Base-by-base conservation (phyloP, 108 stramenopile genomes). In the Nitzschia palea region DNA sequence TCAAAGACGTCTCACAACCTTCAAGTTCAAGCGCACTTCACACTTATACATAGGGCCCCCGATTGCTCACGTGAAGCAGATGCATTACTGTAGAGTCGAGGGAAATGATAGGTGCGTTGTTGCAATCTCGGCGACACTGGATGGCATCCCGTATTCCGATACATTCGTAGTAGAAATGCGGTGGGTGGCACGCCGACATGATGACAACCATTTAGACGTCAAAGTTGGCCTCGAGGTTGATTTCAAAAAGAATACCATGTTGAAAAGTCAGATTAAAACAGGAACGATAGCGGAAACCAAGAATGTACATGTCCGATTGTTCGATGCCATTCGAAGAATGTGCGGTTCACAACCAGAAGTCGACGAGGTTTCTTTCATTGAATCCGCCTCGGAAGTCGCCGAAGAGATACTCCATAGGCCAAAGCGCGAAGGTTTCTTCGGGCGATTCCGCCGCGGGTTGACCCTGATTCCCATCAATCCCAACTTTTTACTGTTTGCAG, bases 121-220 rank as follows among this genome's bases (percentile, higher is more conserved):
- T 32, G 63, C 70, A 42, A 94, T 86, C 73, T 83, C 83, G 0
- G 81, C 86, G 8, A 80, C 79, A 54, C 88, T 94, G 78, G 83
- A 88, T 28, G 90, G 90, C 0, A 89, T 94, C 44, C 93, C 93
- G 1, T 94, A 89, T 64, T 77, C 87, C 14, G 93, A 94, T 66
- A 60, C 65, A 4, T 94, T 94, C 63, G 77, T 70, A 0, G 90
- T 94, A 0, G 88, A 94, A 51, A 83, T 89, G 65, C 73, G 90
- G 17, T 94, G 93, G 93, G 83, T 80, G 27, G 90, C 90, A 2
- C 74, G 71, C n/a, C 71, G 84, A 29, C 48, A 76, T 14, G 80
- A 66, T 44, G 43, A 62, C n/a, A 64, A 74, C 47, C 84, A 83
- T 33, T 51, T 94, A n/a, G 37, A 72, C 0, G 65, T 94, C 35